These are phyloP conservation scores for Plasmodium ovale DNA, from an alignment of 169 alveolate species.

Conservation along the genomic window DNA sequence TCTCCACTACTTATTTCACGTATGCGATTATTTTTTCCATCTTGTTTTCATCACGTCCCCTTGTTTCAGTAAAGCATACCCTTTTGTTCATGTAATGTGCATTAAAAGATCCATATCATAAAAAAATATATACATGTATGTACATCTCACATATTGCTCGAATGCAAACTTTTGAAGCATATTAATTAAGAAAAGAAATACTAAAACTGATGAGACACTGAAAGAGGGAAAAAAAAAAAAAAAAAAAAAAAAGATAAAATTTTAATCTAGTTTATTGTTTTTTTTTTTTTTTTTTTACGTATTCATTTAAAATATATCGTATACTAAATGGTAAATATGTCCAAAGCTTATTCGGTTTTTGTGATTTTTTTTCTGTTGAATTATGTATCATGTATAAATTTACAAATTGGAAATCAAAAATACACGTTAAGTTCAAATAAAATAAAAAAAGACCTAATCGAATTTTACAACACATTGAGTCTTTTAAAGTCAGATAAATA, in stretches of 20 bases:
- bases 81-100: neutral
- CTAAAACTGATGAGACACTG: slow-evolving; percentile 18
- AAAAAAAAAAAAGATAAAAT: neutral
- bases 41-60: neutral
- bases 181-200: slow-evolving; percentile 16
- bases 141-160: slow-evolving; percentile 10
- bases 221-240: slow-evolving; percentile 12
- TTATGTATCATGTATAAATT: slow-evolving; percentile 62
- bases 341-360: slow-evolving; percentile 33
- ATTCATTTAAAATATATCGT: neutral
- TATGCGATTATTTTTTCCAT: neutral
- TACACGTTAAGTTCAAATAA: slow-evolving; percentile 41
- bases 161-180: slow-evolving; percentile 32
- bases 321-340: slow-evolving; percentile 44
- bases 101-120: slow-evolving; percentile 17
- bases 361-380: slow-evolving; percentile 60
- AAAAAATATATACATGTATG: slow-evolving; percentile 11
- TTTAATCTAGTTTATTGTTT: neutral
- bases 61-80: slow-evolving; percentile 4
- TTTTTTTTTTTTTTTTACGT: slow-evolving; percentile 4
- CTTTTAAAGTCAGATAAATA: slow-evolving; percentile 64
- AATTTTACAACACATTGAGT: slow-evolving; percentile 50
- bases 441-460: slow-evolving; percentile 63
- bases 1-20: neutral
- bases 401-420: slow-evolving; percentile 74